Conservation (phyloP, 495 filamentous ascomycete genomes). For the Echria macrotheca region DNA sequence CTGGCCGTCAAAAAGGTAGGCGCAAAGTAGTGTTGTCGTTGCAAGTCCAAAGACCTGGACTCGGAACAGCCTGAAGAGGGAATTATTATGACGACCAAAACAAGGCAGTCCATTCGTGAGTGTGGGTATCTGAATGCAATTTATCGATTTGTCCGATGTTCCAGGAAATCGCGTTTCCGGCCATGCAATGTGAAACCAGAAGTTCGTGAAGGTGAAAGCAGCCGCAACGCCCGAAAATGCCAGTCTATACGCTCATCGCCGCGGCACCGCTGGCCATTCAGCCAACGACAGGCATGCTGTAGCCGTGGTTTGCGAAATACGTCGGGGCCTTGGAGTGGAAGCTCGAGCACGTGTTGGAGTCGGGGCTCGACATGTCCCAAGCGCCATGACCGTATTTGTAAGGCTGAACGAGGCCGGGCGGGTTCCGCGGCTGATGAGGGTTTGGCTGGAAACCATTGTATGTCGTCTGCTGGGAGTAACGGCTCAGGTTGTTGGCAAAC, state of each 20-base stretch:
- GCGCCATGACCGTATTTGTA: constrained; percentile 52
- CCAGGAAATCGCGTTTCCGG: constrained; percentile 17
- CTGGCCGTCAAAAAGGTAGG: background rate
- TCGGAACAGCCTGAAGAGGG: background rate
- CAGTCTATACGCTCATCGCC: background rate
- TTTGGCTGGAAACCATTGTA: constrained; percentile 49
- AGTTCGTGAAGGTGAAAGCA: constrained; percentile 7
- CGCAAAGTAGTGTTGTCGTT: too few relatives aligned
- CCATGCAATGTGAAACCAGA: constrained; percentile 21
- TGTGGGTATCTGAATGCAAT: constrained; percentile 40
- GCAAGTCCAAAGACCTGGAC: background rate
- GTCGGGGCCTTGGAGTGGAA: constrained; percentile 50
- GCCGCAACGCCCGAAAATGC: constrained; percentile 10
- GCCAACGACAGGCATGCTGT: constrained; percentile 61
- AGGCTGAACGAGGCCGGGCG: too few relatives aligned
- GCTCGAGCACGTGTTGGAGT: constrained; percentile 59
- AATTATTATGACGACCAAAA: constrained; percentile 5
- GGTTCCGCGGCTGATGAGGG: constrained; percentile 37
- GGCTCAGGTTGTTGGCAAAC: constrained; percentile 26
- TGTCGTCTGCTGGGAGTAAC: constrained; percentile 30
- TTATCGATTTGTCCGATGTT: constrained; percentile 28
- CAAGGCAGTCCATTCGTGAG: constrained; percentile 16
- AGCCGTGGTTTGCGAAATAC: constrained; percentile 60
- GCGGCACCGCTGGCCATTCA: constrained; percentile 28
- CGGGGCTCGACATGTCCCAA: constrained; percentile 57